Evolutionary conservation across 805 yeast species (phyloP).

Genomic region (Wickerhamiella hasegawae): DNA sequence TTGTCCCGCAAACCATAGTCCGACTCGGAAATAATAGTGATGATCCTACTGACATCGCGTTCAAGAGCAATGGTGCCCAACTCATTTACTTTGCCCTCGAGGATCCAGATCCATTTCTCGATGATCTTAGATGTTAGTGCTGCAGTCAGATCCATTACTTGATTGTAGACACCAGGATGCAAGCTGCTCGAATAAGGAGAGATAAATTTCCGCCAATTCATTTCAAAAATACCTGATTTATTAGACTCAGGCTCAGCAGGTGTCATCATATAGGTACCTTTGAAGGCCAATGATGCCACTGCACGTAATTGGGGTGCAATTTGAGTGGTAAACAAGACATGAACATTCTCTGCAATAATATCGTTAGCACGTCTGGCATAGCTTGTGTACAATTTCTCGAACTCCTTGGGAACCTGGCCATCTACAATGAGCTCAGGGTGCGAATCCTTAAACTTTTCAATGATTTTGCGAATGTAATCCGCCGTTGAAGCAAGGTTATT

Average conservation of each 20-base stretch:
- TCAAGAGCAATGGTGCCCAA: slow-evolving; percentile 74
- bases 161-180: slow-evolving; percentile 35
- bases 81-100: slow-evolving; percentile 58
- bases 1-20: slow-evolving; percentile 61
- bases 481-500: slow-evolving; percentile 57
- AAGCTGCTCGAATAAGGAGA: slow-evolving; percentile 49
- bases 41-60: slow-evolving; percentile 58
- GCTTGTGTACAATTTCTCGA: slow-evolving; percentile 14
- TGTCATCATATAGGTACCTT: slow-evolving; percentile 24
- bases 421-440: slow-evolving; percentile 16
- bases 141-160: slow-evolving; percentile 35
- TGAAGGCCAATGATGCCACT: slow-evolving; percentile 25
- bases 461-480: slow-evolving; percentile 35
- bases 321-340: background rate
- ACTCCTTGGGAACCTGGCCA: slow-evolving; percentile 14
- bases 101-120: slow-evolving; percentile 51
- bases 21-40: slow-evolving; percentile 48
- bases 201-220: slow-evolving; percentile 48
- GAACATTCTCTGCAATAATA: slow-evolving; percentile 27
- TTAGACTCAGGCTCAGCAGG: slow-evolving; percentile 17
- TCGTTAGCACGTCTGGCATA: slow-evolving; percentile 23
- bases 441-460: slow-evolving; percentile 12
- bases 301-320: slow-evolving; percentile 23
- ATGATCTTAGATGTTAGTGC: slow-evolving; percentile 37
- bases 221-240: slow-evolving; percentile 29